Conservation (phyloP, 208 protist species). For the Acanthamoeba healyi region DNA sequence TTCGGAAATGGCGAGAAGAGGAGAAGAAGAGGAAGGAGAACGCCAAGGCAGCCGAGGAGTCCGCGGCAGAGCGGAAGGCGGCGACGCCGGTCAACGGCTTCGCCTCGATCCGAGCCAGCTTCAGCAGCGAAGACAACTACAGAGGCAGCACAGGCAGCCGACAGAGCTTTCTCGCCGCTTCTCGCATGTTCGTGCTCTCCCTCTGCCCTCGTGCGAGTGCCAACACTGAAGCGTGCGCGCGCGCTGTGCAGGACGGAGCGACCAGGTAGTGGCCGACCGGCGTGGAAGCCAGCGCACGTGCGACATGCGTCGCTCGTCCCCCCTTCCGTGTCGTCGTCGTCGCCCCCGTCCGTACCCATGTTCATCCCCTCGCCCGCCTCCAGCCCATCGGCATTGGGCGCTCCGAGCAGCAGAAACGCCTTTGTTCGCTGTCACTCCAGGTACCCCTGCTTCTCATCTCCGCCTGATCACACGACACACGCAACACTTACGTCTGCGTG, state of each 20-base stretch:
- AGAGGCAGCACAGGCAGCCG: background rate
- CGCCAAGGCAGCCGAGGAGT: background rate
- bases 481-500: too few species aligned
- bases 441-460: background rate
- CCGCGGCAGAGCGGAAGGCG: background rate
- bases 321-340: background rate
- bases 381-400: background rate
- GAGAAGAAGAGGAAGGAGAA: slow-evolving; percentile 58
- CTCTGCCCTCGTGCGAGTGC: background rate
- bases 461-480: background rate
- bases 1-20: slow-evolving; percentile 58
- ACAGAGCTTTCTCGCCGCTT: slow-evolving; percentile 40
- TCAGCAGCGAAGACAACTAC: background rate
- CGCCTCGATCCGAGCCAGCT: slow-evolving; percentile 18
- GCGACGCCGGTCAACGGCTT: background rate
- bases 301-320: background rate
- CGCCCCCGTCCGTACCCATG: background rate
- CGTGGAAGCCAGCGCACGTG: slow-evolving; percentile 23
- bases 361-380: background rate
- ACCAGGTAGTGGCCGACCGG: background rate
- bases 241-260: background rate
- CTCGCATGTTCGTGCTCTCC: slow-evolving; percentile 42
- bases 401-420: background rate
- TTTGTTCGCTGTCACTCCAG: background rate
- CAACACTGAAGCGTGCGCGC: background rate